Evolutionary conservation across 78 protist genomes (phyloP).

Genomic region (Anaeramoeba flamelloides): DNA sequence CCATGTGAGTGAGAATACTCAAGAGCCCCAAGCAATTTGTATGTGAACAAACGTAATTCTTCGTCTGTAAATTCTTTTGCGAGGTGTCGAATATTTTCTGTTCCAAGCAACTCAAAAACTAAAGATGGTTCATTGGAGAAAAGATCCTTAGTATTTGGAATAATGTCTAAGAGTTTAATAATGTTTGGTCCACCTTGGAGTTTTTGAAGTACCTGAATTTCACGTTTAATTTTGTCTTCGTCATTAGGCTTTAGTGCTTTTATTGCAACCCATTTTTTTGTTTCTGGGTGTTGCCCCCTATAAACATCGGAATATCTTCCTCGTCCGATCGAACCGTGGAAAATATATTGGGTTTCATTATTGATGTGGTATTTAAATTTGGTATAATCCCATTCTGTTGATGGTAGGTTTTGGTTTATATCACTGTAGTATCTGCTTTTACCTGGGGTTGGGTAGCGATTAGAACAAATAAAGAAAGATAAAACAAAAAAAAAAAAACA

Average conservation of each 20-base stretch:
- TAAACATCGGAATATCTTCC: conserved; percentile 99
- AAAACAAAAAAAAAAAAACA: too few relatives aligned
- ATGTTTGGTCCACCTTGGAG: conserved; percentile 88
- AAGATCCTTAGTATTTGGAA: conserved; percentile 82
- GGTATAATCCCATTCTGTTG: too few relatives aligned
- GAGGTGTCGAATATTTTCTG: conserved; percentile 70
- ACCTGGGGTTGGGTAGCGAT: too few relatives aligned
- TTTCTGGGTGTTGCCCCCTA: conserved; percentile 60
- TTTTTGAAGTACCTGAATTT: conserved; percentile 84
- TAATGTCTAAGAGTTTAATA: conserved; percentile 76
- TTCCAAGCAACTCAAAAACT: conserved; percentile 87
- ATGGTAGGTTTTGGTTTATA: too few relatives aligned
- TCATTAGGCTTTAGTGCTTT: conserved; percentile 54
- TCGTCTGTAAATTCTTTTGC: conserved; percentile 78
- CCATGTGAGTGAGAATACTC: conserved; percentile 85
- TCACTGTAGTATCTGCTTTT: too few relatives aligned
- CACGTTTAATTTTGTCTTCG: conserved; percentile 84
- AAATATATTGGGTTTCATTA: too few relatives aligned
- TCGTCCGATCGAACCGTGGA: conserved; percentile 94
- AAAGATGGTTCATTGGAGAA: conserved; percentile 77
- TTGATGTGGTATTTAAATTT: too few relatives aligned
- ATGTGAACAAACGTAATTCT: conserved; percentile 87
- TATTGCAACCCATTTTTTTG: conserved; percentile 25
- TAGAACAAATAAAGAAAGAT: too few relatives aligned
- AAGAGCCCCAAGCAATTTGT: conserved; percentile 82